These are phyloP conservation scores for Saturnispora dispora DNA, from an alignment of 805 yeast species.

Conservation along the genomic window DNA sequence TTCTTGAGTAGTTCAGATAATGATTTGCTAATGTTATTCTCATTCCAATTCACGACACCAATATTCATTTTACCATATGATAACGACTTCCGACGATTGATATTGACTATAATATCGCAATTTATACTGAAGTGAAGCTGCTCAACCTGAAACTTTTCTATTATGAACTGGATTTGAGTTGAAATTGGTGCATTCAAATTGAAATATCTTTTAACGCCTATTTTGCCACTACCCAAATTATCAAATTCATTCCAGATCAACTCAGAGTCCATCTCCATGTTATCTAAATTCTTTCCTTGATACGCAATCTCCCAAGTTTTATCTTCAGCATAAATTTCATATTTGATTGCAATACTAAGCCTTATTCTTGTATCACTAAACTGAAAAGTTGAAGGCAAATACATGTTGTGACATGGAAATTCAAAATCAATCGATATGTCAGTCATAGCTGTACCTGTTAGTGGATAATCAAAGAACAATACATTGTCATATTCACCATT, in stretches of 20 bases:
- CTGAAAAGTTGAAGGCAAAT: constrained; percentile 3
- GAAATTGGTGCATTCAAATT: constrained; percentile 1
- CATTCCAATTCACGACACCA: not conserved
- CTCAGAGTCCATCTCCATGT: not conserved
- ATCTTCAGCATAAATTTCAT: not conserved
- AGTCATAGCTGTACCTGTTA: not conserved
- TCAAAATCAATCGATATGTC: constrained; percentile 1
- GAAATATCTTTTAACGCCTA: not conserved
- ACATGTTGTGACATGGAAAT: constrained; percentile 7
- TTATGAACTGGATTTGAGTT: constrained; percentile 1
- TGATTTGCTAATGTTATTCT: not conserved
- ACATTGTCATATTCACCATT: constrained; percentile 2
- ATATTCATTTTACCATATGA: not conserved
- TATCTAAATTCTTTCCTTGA: constrained; percentile 5
- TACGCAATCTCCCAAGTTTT: not conserved
- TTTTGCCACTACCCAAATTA: not conserved
- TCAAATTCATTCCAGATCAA: constrained; percentile 1
- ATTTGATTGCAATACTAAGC: not conserved
- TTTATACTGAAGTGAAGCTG: not conserved
- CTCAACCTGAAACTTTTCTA: constrained; percentile 1
- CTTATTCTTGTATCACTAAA: constrained; percentile 2
- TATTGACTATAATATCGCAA: not conserved
- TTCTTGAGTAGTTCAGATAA: not conserved
- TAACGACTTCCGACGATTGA: not conserved
- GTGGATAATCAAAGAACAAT: constrained; percentile 1